These are phyloP conservation scores for Catunica adiposa DNA, from an alignment of 2,329 filamentous ascomycete genomes.

Conservation along the genomic window DNA sequence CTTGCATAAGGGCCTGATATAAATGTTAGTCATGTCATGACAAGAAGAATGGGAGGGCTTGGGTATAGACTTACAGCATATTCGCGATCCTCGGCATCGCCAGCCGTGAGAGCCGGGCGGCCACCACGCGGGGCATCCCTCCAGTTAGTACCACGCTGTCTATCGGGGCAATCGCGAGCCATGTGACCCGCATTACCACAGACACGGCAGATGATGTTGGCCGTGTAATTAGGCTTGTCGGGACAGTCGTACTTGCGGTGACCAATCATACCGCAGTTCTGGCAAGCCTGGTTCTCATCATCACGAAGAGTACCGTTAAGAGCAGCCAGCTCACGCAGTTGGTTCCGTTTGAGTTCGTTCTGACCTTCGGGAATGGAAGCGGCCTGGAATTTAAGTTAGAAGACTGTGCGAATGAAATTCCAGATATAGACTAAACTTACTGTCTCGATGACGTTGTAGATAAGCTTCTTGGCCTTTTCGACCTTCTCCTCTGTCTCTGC, in stretches of 20 bases:
- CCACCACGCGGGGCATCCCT: constrained; percentile 47
- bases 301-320: constrained; percentile 98
- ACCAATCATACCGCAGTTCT: constrained; percentile 97
- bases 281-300: constrained; percentile 97
- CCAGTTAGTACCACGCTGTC: constrained; percentile 80
- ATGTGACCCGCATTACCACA: constrained; percentile 97
- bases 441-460: constrained; percentile 97
- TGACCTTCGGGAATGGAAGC: constrained; percentile 97
- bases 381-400: constrained; percentile 40
- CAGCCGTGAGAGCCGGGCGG: constrained; percentile 44
- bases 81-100: constrained; percentile 80
- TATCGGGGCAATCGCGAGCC: constrained; percentile 92
- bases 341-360: constrained; percentile 97
- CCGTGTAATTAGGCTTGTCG: constrained; percentile 95
- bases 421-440: constrained; percentile 37
- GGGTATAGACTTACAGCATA: constrained; percentile 59
- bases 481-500: constrained; percentile 99
- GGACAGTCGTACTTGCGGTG: constrained; percentile 98
- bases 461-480: constrained; percentile 95
- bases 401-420: constrained; percentile 17
- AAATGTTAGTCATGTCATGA: constrained; percentile 25
- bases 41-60: neutral
- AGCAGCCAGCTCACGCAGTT: constrained; percentile 89
- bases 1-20: constrained; percentile 81
- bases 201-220: constrained; percentile 95